Base-by-base conservation (phyloP, 306 rosid genomes). In the Luffa aegyptiaca region DNA sequence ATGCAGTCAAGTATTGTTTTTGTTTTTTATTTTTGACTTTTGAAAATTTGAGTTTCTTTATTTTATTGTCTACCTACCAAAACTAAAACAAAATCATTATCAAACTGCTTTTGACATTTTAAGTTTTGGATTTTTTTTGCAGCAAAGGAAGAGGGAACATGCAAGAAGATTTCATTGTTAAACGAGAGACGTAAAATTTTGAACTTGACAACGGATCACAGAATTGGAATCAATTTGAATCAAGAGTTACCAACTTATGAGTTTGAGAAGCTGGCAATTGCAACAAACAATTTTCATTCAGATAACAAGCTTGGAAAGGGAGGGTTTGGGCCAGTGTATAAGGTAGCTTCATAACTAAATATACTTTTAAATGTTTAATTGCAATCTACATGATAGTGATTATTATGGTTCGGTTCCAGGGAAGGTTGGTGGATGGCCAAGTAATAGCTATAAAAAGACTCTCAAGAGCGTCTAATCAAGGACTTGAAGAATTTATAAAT, bases 231-330 rank as follows among this genome's bases (percentile, higher is more conserved):
- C 20, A 14, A 52, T 52, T 14, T 14, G 57, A 16, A 52, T 52
- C 57, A 83, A 17, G 90, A 85, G 77, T 79, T 87, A 45, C 87
- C 84, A 0, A 3, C 80, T 63, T 83, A 76, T 80, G 79, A 81
- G 65, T 80, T 87, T 73, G 79, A 79, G 71, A 73, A 72, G 75
- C 49, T 85, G 45, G 87, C 78, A 58, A 59, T 64, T 81, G 88
- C 90, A 80, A 85, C 90, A 11, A 68, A 88, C 78, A 26, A 80
- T 65, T 88, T 85, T 74, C 80, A 83, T 49, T 44, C 5, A 8
- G 36, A 71, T 80, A 85, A 80, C 62, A 82, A 69, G 59, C 85
- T 85, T 53, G 88, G 88, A 0, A 26, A 82, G 41, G 70, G 85
- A 2, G 73, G 73, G 5, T 65, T 65, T 37, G 73, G 73, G 9